Base-by-base conservation (phyloP, 306 rosid species). In the Senna tora region DNA sequence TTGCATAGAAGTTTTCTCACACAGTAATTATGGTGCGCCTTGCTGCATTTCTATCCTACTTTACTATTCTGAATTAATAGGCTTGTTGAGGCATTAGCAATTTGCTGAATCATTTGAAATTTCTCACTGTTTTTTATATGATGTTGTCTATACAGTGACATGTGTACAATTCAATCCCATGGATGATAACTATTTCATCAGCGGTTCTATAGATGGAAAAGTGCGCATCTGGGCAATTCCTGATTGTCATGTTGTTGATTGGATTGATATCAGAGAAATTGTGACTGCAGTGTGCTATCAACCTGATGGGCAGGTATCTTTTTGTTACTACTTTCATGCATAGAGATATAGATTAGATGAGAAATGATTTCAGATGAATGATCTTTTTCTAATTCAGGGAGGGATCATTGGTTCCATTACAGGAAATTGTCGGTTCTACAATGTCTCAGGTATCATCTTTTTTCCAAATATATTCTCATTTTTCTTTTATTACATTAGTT, bases 141-240 rank as follows among this genome's bases (percentile, higher is more conserved):
- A 49, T 77, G 39, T 30, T 76, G 59, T 75, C 41, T 17, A 8
- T 85, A 73, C 73, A 95, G 99, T 95, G 84, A 91, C 99, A 2
- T 65, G 97, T 63, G 87, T 89, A 75, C 97, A 95, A 69, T 95
- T 95, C 81, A 95, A 91, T 82, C 99, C 99, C 0, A 75, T 80
- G 69, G 96, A 95, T 77, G 97, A 91, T 46, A 82, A 86, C 57
- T 91, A 82, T 84, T 95, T 95, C 89, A 88, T 95, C 62, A 91
- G 93, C 39, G 99, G 99, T 77, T 95, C 96, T 28, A 91, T 95
- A 65, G 99, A 95, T 77, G 97, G 97, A 68, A 95, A 95, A 86
- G 91, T 95, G 63, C 99, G 99, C 79, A 85, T 95, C 55, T 95
- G 99, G 99, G 73, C 85, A 45, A 81, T 92, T 74, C 65, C 86